Evolutionary conservation across 2,329 filamentous ascomycete genomes (phyloP), one percentile per base, ranked within the genome.

Genomic region (Ceratocystis papillata): DNA sequence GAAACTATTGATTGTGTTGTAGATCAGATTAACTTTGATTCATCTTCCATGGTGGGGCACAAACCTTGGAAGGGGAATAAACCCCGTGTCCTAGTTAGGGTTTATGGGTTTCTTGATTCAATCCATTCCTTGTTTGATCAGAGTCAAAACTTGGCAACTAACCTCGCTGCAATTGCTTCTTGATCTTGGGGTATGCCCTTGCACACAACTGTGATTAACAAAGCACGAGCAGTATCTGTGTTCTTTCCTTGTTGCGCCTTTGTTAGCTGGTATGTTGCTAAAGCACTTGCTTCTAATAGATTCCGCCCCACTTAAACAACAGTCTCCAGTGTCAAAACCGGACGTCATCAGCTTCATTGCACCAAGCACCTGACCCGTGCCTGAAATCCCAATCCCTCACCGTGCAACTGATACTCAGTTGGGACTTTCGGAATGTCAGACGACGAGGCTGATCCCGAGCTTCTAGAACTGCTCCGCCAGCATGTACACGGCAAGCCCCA

Each of bases 381-480:
- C 48, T 57, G 15, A 53, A 25, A 53, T 15, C 48, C 10, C 20
- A 15, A 53, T 28, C 48, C 8, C 15, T 28, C 22, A 1, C 48
- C 48, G 8, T 15, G 22, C 15, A 22, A 25, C 22, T 25, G 5
- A 7, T 28, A 3, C 46, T 46, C 33, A 6, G 1, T 20, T 37
- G 17, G 20, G 2, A 41, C 57, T 12, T 5, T 62, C 69, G 78
- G 62, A 71, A 95, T 95, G 89, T 95, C 90, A 60, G 91, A 96
- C 78, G 90, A 96, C 75, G 93, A 96, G 75, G 87, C 87, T 61
- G 93, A 96, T 73, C 87, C 83, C 50, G 92, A 96, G 76, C 85
- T 97, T 59, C 81, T 96, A 22, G 90, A 87, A 70, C 86, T 96
- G 22, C 83, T 97, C 15, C 87, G 91, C 64, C 85, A 94, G 74